Conservation (phyloP, 2,329 filamentous ascomycete genomes). For the Fusarium chlamydosporum region DNA sequence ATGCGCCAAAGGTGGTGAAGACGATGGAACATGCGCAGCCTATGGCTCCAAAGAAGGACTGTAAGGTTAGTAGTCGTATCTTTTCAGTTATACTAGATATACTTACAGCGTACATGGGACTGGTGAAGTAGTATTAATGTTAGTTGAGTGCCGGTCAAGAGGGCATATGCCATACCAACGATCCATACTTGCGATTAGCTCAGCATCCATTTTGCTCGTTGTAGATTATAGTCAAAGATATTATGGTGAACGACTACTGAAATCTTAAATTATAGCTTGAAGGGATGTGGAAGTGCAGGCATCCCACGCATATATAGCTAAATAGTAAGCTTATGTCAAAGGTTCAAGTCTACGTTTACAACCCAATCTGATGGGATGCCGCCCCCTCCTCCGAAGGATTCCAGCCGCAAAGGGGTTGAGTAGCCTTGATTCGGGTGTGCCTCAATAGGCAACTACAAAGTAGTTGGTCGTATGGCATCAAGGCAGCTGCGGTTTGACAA, state of each 20-base stretch:
- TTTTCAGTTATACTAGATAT: background rate
- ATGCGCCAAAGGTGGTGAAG: constrained; percentile 65
- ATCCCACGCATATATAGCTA: background rate
- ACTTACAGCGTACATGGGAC: constrained; percentile 63
- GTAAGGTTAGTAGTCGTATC: background rate
- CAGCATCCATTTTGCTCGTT: constrained; percentile 50
- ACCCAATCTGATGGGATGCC: constrained; percentile 1
- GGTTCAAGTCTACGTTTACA: background rate
- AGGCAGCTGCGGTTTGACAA: background rate
- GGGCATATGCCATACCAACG: constrained; percentile 52
- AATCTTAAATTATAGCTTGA: background rate
- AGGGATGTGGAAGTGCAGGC: background rate
- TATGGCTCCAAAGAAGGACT: constrained; percentile 61
- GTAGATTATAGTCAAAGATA: background rate
- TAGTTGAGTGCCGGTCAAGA: constrained; percentile 2
- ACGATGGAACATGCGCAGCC: constrained; percentile 63
- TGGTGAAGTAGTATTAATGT: constrained; percentile 36
- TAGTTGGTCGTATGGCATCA: background rate
- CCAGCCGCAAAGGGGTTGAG: constrained; percentile 8
- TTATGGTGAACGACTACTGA: background rate
- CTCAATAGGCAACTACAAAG: constrained; percentile 25
- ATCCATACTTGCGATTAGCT: constrained; percentile 54
- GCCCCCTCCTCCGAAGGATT: background rate
- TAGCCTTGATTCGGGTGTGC: background rate
- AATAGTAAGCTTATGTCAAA: constrained; percentile 5